A percentile compares a stretch with the other conserved stretches of the same genome.
Conservation (phyloP, 1,284 basidiomycete species). For the Irpex sp. region DNA sequence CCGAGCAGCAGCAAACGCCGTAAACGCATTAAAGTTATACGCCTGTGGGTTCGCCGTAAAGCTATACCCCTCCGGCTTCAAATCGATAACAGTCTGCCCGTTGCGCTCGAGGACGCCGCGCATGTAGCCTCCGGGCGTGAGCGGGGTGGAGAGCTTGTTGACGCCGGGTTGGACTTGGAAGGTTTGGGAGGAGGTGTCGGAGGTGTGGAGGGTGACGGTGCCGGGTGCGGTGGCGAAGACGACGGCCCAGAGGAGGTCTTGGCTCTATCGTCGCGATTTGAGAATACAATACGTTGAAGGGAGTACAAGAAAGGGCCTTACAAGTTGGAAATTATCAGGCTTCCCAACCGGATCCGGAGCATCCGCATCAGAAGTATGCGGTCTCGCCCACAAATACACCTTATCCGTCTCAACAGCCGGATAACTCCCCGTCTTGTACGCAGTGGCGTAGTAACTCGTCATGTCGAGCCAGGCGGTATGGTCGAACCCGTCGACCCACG, state of each 20-base stretch:
- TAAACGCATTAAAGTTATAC: conserved; percentile 69
- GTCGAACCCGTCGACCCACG: conserved; percentile 33
- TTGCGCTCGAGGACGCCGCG: conserved; percentile 53
- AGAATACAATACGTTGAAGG: neutral
- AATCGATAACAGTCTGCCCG: conserved; percentile 47
- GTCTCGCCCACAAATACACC: conserved; percentile 71
- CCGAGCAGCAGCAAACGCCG: conserved; percentile 34
- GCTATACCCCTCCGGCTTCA: conserved; percentile 44
- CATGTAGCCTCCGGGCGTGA: conserved; percentile 57
- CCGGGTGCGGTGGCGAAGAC: conserved; percentile 58
- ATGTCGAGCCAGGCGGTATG: conserved; percentile 57
- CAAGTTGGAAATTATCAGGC: conserved; percentile 55
- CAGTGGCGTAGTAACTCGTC: conserved; percentile 66
- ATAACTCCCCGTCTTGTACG: conserved; percentile 73
- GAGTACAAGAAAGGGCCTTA: conserved; percentile 14
- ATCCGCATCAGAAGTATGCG: conserved; percentile 59
- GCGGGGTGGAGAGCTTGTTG: conserved; percentile 61
- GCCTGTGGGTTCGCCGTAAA: conserved; percentile 49
- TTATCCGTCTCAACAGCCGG: conserved; percentile 63
- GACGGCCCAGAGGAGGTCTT: conserved; percentile 63
- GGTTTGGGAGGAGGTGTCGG: conserved; percentile 39
- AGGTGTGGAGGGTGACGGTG: conserved; percentile 49
- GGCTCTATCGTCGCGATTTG: conserved; percentile 27
- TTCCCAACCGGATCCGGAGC: conserved; percentile 48
- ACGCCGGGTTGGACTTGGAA: conserved; percentile 56